Evolutionary conservation across 1,139 yeast genomes (phyloP).

Genomic region (Suhomyces coccinellae): DNA sequence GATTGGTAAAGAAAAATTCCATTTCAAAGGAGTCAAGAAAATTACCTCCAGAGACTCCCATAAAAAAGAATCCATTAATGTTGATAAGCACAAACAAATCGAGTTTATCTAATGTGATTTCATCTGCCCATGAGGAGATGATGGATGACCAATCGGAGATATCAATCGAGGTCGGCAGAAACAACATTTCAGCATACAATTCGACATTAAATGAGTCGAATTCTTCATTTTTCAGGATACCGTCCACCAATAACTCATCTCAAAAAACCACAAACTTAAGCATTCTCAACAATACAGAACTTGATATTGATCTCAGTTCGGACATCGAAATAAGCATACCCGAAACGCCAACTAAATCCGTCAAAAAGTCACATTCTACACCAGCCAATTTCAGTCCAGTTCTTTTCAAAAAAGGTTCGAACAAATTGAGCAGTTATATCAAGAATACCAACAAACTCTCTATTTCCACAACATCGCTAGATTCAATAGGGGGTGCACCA

Average conservation of each 20-base stretch:
- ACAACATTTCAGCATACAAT: constrained; percentile 24
- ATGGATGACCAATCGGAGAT: constrained; percentile 26
- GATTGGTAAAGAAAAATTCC: constrained; percentile 70
- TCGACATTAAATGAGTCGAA: constrained; percentile 31
- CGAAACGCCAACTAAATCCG: constrained; percentile 48
- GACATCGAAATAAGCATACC: constrained; percentile 29
- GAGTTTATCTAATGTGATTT: constrained; percentile 21
- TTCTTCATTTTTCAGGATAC: constrained; percentile 38
- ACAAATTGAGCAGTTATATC: constrained; percentile 9
- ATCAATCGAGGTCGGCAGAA: constrained; percentile 47
- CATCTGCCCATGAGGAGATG: constrained; percentile 23
- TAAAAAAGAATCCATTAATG: constrained; percentile 59
- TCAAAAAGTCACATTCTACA: constrained; percentile 33
- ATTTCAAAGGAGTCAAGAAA: constrained; percentile 36
- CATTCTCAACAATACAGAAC: constrained; percentile 19
- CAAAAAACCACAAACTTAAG: constrained; percentile 13
- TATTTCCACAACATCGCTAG: constrained; percentile 10
- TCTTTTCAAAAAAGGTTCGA: constrained; percentile 15
- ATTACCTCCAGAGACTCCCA: constrained; percentile 77
- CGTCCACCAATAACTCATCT: constrained; percentile 21
- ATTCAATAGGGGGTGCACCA: background rate
- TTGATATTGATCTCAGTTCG: constrained; percentile 27
- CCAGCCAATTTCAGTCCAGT: constrained; percentile 37
- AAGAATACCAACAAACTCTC: constrained; percentile 13
- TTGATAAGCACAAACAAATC: constrained; percentile 31